These are phyloP conservation scores for Scenedesmus sp. DNA, from an alignment of 163 green algal genomes.

Conservation along the genomic window DNA sequence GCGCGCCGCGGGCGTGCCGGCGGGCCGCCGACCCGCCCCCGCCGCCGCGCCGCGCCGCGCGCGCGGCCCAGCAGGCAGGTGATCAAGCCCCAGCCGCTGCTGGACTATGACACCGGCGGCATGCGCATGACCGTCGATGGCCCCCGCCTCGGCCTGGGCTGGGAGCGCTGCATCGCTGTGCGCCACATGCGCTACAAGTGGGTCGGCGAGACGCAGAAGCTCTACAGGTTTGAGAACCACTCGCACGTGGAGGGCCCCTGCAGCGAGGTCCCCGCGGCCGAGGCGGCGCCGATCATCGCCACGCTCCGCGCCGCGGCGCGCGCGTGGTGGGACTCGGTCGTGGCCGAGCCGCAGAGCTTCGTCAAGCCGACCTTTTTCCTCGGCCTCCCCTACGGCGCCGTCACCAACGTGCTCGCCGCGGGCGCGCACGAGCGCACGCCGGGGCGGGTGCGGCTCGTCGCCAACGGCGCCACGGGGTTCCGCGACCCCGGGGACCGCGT, in stretches of 20 bases:
- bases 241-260: background rate
- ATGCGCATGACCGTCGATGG: background rate
- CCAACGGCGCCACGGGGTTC: conserved; percentile 12
- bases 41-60: no score
- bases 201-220: background rate
- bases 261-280: background rate
- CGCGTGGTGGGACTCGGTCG: background rate
- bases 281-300: background rate
- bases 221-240: conserved; percentile 33
- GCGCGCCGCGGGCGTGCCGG: background rate
- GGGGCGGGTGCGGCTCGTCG: conserved; percentile 10
- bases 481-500: background rate
- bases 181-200: conserved; percentile 23
- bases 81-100: conserved; percentile 13
- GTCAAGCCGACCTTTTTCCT: conserved; percentile 25
- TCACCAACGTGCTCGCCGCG: conserved; percentile 19
- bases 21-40: background rate
- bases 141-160: background rate
- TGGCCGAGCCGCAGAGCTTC: conserved; percentile 21
- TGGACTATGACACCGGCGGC: conserved; percentile 2
- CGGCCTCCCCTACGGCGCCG: background rate
- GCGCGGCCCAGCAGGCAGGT: no score
- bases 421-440: conserved; percentile 28
- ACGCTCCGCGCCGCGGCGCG: background rate
- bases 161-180: conserved; percentile 11